These are phyloP conservation scores for Aurantiochytrium sp. DNA, from an alignment of 108 stramenopile genomes.

Conservation along the genomic window DNA sequence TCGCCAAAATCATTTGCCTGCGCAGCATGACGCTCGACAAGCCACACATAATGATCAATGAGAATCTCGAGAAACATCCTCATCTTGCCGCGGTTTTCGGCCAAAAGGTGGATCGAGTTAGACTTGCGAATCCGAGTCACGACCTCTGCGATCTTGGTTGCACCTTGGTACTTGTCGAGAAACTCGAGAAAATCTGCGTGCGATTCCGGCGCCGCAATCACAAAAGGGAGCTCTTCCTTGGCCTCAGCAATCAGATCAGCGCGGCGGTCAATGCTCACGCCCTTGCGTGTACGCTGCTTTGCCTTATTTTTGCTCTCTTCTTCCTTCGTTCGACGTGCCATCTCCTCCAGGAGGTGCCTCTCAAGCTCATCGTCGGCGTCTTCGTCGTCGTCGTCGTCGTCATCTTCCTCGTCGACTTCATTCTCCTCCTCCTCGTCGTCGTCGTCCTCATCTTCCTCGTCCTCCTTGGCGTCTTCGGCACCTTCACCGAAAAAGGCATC, in stretches of 20 bases:
- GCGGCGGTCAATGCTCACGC: background rate
- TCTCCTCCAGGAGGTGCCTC: background rate
- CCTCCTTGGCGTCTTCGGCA: background rate
- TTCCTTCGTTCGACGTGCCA: background rate
- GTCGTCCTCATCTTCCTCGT: background rate
- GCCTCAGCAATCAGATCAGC: background rate
- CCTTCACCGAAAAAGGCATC: background rate
- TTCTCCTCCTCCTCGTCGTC: background rate
- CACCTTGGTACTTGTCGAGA: background rate
- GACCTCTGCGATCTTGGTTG: background rate
- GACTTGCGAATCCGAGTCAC: constrained; percentile 21
- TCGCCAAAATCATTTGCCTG: background rate
- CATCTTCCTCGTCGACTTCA: background rate
- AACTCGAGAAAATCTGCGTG: background rate
- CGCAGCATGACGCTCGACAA: background rate
- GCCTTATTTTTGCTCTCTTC: background rate
- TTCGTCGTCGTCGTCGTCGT: background rate
- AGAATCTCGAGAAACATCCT: constrained; percentile 18
- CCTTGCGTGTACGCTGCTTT: background rate
- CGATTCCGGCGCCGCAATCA: background rate
- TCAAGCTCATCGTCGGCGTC: background rate
- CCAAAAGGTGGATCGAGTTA: constrained; percentile 12
- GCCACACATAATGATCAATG: constrained; percentile 14
- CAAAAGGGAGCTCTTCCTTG: background rate
- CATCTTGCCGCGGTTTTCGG: constrained; percentile 23